Evolutionary conservation across 2,329 filamentous ascomycete genomes (phyloP), one percentile per base, ranked within the genome.

Genomic region (Alternaria gansuensis): DNA sequence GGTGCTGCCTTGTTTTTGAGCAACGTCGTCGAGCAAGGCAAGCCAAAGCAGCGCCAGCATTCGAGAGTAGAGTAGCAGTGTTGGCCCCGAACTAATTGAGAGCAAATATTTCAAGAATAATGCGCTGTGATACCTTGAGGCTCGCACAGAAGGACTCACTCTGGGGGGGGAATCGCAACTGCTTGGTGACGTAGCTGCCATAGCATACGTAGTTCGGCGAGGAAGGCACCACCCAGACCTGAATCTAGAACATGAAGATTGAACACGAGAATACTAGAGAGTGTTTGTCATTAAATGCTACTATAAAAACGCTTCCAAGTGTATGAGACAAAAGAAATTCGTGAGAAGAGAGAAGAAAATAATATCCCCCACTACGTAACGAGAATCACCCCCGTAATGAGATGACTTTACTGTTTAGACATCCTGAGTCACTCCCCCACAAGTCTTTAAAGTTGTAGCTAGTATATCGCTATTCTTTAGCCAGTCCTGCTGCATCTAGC

Each of bases 271-370:
- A 24, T 8, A 34, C 7, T 24, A n/a, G 7, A 8, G 36, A 8
- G 6, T n/a, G 34, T 17, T 48, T 48, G 44, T 33, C 44, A 48
- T 48, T 48, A 17, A 26, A 34, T 21, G 44, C 31, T n/a, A 34
- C 7, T 23, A 34, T 17, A 31, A 24, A 48, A 34, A 4, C 31
- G 44, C 31, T 13, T 3, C 31, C 31, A 24, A 9, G 17, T 26
- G 26, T 36, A 5, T 48, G 31, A 39, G 21, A 13, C 10, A 26
- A 51, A 51, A 14, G 26, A 48, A 23, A 36, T 36, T 36, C 21
- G 44, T 48, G 10, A 17, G 33, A 26, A 34, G 11, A 34, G 21
- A 37, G 41, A 11, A 51, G 44, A 48, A 48, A 17, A 14, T 10
- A 17, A 17, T 17, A 17, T 17, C 17, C 17, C 17, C 17, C 17